Base-by-base conservation (phyloP, 2,329 filamentous ascomycete species). In the Xylariaceae sp. region DNA sequence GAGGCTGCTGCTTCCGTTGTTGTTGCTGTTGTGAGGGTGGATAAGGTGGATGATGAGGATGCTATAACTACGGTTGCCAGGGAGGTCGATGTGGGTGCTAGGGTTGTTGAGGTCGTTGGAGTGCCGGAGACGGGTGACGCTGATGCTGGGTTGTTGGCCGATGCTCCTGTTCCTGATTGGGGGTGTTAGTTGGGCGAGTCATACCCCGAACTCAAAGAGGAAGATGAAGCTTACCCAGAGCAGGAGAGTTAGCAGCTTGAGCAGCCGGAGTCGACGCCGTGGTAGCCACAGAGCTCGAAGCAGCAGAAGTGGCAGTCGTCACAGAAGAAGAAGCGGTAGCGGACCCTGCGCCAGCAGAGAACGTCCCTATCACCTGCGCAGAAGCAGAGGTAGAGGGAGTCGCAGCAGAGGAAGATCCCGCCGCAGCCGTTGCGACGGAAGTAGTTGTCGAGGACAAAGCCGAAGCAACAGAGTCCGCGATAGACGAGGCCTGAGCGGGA, bases 401-500 rank as follows among this genome's bases (percentile, higher is more conserved):
- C 1, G 47, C 27, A 11, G 40, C 40, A 1, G 50, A 22, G 3
- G 45, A 19, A 35, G 27, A 22, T 10, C 46, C 40, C 4, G 54
- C 43, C 10, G 48, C 23, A n/a, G 35, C 43, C 22, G 49, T 52
- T 2, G 39, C 44, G 5, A 40, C 37, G 21, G 35, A 41, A 5
- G 10, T 19, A 8, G n/a, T 19, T 7, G 46, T 47, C 3, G 57
- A 56, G 5, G 59, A 55, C 34, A 56, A 55, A 6, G 48, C 54
- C 0, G 25, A 38, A 7, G 55, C 57, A 2, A 60, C 49, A 3
- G 58, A 60, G 32, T 59, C 60, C 2, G 61, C 57, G 37, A 60
- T 55, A 5, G 48, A 34, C 3, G 55, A 57, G 21, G 55, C 59
- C 21, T 62, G 29, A 5, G 41, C 46, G 1, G 55, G 42, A 4